These are phyloP conservation scores for Pterothamnion heteromorphum DNA, from an alignment of 31 red algal genomes.

Conservation along the genomic window DNA sequence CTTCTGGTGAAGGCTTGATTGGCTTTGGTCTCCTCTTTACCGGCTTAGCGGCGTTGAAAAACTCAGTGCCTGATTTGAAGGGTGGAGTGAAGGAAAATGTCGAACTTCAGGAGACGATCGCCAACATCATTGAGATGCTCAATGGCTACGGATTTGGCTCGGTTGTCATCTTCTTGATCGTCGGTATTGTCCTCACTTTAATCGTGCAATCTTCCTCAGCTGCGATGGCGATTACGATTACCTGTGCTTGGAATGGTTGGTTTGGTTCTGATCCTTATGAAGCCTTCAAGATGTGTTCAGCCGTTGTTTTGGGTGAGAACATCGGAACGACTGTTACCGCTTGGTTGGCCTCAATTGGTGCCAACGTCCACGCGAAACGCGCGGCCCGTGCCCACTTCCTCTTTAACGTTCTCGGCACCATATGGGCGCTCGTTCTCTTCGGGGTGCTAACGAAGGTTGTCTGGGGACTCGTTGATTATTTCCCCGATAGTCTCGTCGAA, in stretches of 20 bases:
- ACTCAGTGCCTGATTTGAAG: background rate
- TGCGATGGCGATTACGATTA: slow-evolving; percentile 10
- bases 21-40: background rate
- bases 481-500: background rate
- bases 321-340: slow-evolving; percentile 19
- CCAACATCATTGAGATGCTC: background rate
- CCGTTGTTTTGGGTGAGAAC: background rate
- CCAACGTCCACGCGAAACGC: background rate
- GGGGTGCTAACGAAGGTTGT: background rate
- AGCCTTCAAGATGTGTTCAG: background rate
- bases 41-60: background rate
- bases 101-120: background rate
- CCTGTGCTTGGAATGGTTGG: background rate
- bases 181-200: background rate
- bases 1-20: background rate
- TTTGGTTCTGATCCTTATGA: background rate
- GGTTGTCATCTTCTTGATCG: background rate
- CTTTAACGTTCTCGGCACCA: background rate
- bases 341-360: background rate
- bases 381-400: background rate
- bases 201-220: slow-evolving; percentile 1
- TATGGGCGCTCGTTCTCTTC: background rate
- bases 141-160: background rate
- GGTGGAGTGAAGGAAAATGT: background rate
- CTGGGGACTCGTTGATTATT: background rate